These are phyloP conservation scores for Saccharum officinarum DNA, from an alignment of 176 grass and related monocot genomes.

Conservation along the genomic window DNA sequence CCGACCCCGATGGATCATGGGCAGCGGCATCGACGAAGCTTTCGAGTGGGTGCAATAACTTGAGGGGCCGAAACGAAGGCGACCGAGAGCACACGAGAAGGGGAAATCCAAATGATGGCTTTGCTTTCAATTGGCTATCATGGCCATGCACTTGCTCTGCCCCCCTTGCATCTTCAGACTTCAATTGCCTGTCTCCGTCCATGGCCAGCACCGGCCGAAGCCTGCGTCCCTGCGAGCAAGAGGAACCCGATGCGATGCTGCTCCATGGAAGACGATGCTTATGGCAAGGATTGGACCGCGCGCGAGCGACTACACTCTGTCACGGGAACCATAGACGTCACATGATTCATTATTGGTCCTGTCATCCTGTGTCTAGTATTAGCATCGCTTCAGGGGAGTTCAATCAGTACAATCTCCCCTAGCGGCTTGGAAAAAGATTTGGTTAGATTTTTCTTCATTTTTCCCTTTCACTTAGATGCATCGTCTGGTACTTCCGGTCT, in stretches of 20 bases:
- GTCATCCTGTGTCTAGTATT: background rate
- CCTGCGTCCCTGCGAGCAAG: background rate
- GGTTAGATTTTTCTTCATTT: too few relatives aligned
- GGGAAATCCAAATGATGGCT: constrained; percentile 45
- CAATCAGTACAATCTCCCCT: background rate
- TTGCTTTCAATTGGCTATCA: constrained; percentile 54
- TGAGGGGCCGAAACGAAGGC: background rate
- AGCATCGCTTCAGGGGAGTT: background rate
- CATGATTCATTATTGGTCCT: background rate
- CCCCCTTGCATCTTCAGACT: constrained; percentile 1
- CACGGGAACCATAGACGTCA: background rate
- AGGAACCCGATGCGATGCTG: constrained; percentile 4
- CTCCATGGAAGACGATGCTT: background rate
- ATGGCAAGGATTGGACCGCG: background rate
- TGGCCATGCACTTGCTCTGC: constrained; percentile 29
- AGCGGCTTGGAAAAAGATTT: background rate
- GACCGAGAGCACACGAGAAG: constrained; percentile 17
- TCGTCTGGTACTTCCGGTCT: too few relatives aligned
- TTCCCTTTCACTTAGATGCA: too few relatives aligned
- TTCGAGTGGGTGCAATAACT: constrained; percentile 12
- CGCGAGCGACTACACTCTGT: background rate
- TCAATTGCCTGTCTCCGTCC: constrained; percentile 35
- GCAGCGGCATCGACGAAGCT: constrained; percentile 22
- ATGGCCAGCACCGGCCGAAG: background rate
- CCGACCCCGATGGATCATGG: background rate